phyloP scores from a whole-genome alignment of 2,329 filamentous ascomycete genomes.

The Elsinoe ampelina region DNA sequence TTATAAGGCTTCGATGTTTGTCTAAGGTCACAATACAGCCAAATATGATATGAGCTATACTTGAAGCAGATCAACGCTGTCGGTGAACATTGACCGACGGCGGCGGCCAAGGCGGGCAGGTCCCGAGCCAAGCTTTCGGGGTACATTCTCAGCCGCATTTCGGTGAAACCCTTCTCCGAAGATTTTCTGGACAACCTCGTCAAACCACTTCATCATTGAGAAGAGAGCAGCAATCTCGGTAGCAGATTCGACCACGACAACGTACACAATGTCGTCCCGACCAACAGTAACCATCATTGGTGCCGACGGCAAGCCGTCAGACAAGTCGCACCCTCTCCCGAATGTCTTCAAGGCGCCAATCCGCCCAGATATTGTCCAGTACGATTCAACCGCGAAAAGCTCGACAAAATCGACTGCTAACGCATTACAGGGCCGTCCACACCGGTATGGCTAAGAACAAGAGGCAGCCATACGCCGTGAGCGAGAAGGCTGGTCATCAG shows the following conservation, averaged over 20 bases:
- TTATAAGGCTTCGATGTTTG: too few relatives aligned
- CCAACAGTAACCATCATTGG: conserved; percentile 96
- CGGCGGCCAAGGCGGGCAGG: too few relatives aligned
- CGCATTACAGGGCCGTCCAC: conserved; percentile 59
- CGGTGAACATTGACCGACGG: too few relatives aligned
- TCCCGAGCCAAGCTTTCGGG: too few relatives aligned
- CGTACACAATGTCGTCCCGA: conserved; percentile 73
- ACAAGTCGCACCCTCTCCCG: conserved; percentile 83
- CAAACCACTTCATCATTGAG: too few relatives aligned
- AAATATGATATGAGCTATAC: too few relatives aligned
- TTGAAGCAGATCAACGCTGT: too few relatives aligned
- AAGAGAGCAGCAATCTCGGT: conserved; percentile 1
- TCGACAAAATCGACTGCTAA: conserved; percentile 21
- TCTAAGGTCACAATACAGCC: too few relatives aligned
- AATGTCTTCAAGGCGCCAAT: conserved; percentile 96
- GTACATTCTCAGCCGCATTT: too few relatives aligned
- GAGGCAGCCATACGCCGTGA: conserved; percentile 98
- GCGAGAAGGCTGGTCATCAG: conserved; percentile 99
- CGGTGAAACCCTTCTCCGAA: too few relatives aligned
- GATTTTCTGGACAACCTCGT: too few relatives aligned
- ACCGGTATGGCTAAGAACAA: conserved; percentile 99
- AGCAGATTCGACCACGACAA: conserved; percentile 15
- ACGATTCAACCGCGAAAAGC: conserved; percentile 36
- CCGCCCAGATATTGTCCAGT: conserved; percentile 98
- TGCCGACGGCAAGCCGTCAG: conserved; percentile 88